Evolutionary conservation across 306 rosid species (phyloP).

Genomic region (Coriaria nepalensis): DNA sequence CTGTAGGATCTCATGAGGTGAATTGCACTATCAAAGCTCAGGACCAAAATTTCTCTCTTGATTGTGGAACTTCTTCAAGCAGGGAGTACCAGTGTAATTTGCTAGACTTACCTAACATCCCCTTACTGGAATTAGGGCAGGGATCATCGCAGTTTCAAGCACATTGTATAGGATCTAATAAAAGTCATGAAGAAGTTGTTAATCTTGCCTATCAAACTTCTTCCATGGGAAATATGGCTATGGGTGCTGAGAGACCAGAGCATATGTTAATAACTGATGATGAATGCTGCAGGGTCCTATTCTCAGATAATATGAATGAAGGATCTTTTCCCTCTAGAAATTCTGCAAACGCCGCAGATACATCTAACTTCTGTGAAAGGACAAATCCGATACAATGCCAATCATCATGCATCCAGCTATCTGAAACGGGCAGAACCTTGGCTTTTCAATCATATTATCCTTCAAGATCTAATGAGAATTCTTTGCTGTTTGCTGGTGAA

Average conservation of each 20-base stretch:
- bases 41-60: conserved; percentile 49
- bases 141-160: conserved; percentile 40
- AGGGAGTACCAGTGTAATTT: conserved; percentile 34
- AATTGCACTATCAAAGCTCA: conserved; percentile 32
- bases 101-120: conserved; percentile 35
- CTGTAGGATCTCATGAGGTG: conserved; percentile 43
- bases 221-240: conserved; percentile 23
- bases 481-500: conserved; percentile 27
- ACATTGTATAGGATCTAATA: conserved; percentile 32
- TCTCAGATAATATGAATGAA: conserved; percentile 46
- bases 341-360: conserved; percentile 20
- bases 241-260: conserved; percentile 34
- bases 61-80: conserved; percentile 28
- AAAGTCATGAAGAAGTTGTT: conserved; percentile 24
- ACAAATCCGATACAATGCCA: conserved; percentile 32
- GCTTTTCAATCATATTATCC: conserved; percentile 27
- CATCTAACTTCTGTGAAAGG: conserved; percentile 30
- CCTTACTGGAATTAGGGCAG: conserved; percentile 41
- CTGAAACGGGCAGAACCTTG: conserved; percentile 29
- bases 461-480: conserved; percentile 31
- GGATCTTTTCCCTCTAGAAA: conserved; percentile 39
- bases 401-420: conserved; percentile 24
- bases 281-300: conserved; percentile 75
- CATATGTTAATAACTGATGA: conserved; percentile 58
- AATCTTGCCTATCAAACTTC: conserved; percentile 40